Conservation (phyloP, 495 filamentous ascomycete genomes). For the Cladorrhinum samala region DNA sequence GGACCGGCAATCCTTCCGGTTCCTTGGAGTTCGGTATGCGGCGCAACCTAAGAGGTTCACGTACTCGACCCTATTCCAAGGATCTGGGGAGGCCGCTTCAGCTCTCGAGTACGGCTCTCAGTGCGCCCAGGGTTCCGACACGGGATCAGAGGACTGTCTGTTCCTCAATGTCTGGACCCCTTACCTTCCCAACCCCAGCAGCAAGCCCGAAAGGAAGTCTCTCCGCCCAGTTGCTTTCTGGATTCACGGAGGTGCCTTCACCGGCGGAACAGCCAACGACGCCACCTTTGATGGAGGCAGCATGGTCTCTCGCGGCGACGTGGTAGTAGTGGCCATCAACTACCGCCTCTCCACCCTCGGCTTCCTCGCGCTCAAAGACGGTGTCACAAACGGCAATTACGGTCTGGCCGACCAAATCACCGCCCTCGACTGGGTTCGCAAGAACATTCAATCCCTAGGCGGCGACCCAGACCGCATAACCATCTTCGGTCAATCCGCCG, state of each 20-base stretch:
- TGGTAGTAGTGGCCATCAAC: constrained; percentile 57
- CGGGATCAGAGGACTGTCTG: constrained; percentile 43
- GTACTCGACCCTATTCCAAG: constrained; percentile 31
- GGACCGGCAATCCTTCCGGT: constrained; percentile 48
- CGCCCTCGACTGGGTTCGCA: constrained; percentile 58
- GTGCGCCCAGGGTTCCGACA: constrained; percentile 35
- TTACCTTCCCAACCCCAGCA: constrained; percentile 37
- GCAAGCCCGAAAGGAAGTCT: constrained; percentile 14
- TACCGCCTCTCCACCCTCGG: constrained; percentile 61
- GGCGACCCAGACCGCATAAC: constrained; percentile 57
- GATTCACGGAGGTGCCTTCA: constrained; percentile 42
- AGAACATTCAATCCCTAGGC: constrained; percentile 55
- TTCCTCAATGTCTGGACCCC: constrained; percentile 52
- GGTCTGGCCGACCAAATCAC: constrained; percentile 51
- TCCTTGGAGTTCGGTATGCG: constrained; percentile 39
- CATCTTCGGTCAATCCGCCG: constrained; percentile 50
- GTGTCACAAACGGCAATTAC: constrained; percentile 49
- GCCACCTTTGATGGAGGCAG: constrained; percentile 41
- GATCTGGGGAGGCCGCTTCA: constrained; percentile 26
- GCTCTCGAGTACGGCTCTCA: constrained; percentile 35
- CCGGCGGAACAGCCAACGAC: constrained; percentile 35
- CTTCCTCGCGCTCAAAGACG: constrained; percentile 44
- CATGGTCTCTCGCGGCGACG: constrained; percentile 46
- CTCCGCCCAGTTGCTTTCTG: constrained; percentile 49
- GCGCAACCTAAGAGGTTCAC: constrained; percentile 35